Conservation (phyloP, 768 basidiomycete genomes). For the Kondoa malvinella region DNA sequence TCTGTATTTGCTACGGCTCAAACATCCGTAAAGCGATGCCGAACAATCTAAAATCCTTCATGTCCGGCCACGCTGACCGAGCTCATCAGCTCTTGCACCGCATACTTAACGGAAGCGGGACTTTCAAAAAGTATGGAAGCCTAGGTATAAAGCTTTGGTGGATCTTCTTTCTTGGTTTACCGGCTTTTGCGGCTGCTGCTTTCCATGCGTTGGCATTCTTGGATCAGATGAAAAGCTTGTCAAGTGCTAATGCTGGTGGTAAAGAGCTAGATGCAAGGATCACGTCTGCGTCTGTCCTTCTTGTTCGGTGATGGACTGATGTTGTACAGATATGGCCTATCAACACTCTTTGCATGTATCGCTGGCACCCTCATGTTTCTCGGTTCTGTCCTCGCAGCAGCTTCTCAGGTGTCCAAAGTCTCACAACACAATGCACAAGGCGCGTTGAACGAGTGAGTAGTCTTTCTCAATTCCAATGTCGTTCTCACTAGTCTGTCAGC, state of each 20-base stretch:
- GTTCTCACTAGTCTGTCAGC: neutral
- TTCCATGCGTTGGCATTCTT: neutral
- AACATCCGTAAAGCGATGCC: neutral
- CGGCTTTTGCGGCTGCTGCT: neutral
- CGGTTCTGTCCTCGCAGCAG: no score
- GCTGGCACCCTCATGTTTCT: neutral
- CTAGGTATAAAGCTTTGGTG: conserved; percentile 1
- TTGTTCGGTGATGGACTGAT: neutral
- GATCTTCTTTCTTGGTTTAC: neutral
- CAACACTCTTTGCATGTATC: neutral
- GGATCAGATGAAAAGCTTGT: neutral
- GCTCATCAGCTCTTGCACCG: neutral
- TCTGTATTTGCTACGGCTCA: neutral
- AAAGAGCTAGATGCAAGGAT: neutral
- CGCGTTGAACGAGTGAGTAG: neutral
- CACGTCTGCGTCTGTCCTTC: neutral
- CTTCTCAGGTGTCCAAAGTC: neutral
- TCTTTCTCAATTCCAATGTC: neutral
- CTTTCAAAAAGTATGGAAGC: neutral
- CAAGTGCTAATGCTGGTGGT: neutral
- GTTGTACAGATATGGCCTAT: neutral
- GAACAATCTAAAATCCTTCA: neutral
- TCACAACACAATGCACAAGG: neutral
- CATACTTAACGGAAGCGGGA: neutral
- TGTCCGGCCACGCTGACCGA: neutral